Percentiles rank a stretch among this genome's conserved stretches.
Conservation (phyloP, 2,329 filamentous ascomycete genomes). For the Fusarium sp. region DNA sequence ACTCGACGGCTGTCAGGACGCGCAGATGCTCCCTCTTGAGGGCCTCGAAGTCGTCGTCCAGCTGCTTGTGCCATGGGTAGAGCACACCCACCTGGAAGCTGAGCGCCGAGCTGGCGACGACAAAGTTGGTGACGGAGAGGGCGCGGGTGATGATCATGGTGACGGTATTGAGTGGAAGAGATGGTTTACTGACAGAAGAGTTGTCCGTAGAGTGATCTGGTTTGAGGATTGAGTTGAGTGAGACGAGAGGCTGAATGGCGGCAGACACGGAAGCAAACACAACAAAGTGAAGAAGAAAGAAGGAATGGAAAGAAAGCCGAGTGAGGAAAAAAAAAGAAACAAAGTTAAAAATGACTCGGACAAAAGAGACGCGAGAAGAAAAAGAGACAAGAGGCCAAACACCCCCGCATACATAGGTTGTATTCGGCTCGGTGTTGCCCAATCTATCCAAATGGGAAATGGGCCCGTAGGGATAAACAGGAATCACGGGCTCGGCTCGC, state of each 20-base stretch:
- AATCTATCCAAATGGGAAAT: conserved; percentile 43
- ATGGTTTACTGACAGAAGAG: background rate
- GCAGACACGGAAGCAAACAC: conserved; percentile 22
- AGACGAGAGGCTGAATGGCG: conserved; percentile 3
- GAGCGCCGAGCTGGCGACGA: conserved; percentile 75
- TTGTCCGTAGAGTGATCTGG: background rate
- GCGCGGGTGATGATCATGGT: conserved; percentile 49
- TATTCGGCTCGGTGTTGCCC: conserved; percentile 36
- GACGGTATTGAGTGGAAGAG: conserved; percentile 9
- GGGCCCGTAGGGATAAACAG: conserved; percentile 36
- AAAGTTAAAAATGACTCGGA: conserved; percentile 14
- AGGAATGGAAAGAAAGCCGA: conserved; percentile 17
- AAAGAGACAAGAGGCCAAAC: conserved; percentile 16
- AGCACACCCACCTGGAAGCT: conserved; percentile 79
- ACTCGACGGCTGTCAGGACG: conserved; percentile 39
- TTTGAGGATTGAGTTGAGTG: background rate
- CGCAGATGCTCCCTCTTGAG: conserved; percentile 49
- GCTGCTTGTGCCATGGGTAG: conserved; percentile 78
- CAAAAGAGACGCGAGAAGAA: conserved; percentile 11
- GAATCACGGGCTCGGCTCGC: conserved; percentile 29
- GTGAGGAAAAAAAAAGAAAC: conserved; percentile 9
- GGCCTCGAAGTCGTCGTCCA: conserved; percentile 71
- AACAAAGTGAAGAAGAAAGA: conserved; percentile 11
- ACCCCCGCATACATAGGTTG: conserved; percentile 36
- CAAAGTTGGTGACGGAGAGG: conserved; percentile 65